phyloP scores from a whole-genome alignment of 225 moss, liverwort and hornwort genomes.

The Pseudisothecium myosuroides region DNA sequence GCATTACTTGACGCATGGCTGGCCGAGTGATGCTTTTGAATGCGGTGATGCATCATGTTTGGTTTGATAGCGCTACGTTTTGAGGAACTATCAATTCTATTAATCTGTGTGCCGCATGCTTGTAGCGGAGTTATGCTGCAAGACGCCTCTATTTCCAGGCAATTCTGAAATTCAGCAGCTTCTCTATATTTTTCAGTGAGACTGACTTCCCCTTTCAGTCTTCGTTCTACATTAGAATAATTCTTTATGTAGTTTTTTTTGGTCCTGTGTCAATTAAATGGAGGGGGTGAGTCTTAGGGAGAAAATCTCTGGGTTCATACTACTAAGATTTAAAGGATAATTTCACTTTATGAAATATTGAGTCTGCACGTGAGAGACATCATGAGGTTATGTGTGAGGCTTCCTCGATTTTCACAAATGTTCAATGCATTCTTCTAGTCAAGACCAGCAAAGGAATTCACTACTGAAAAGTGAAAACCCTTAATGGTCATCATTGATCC shows the following conservation, averaged over 20 bases:
- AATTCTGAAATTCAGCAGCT: slow-evolving; percentile 46
- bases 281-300: not conserved
- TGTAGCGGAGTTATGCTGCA: slow-evolving; percentile 40
- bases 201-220: not conserved
- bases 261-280: not conserved
- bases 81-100: not conserved
- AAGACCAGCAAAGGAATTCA: not conserved
- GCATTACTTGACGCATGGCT: not conserved
- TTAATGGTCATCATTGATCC: not conserved
- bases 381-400: not conserved
- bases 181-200: slow-evolving; percentile 38
- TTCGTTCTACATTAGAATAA: not conserved
- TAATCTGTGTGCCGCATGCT: not conserved
- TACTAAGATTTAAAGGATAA: too few species aligned
- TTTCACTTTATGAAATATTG: not conserved
- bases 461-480: not conserved
- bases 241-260: not conserved
- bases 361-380: not conserved
- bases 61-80: not conserved
- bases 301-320: not conserved
- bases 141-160: slow-evolving; percentile 37
- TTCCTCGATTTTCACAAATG: not conserved
- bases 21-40: not conserved
- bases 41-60: not conserved
- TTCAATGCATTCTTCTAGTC: not conserved